Base-by-base conservation (phyloP, 2,329 filamentous ascomycete genomes). In the Fusarium tupiense region DNA sequence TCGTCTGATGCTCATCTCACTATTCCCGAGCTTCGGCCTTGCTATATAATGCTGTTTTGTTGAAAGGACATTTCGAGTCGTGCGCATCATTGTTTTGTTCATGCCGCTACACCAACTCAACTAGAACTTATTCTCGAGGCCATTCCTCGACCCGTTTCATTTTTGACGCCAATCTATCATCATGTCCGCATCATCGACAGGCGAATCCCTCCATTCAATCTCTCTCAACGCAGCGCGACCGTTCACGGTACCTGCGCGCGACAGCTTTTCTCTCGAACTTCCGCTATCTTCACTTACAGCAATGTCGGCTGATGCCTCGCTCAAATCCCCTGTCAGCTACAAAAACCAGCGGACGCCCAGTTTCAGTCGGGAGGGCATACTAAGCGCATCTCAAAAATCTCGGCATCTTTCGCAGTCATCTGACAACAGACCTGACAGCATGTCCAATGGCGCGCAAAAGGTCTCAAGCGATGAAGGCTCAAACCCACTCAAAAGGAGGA, bases 401-500 rank as follows among this genome's bases (percentile, higher is more conserved):
- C 83, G 88, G 33, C 88, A 90, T 75, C 80, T 88, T 61, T 89
- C 88, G 31, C 88, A 90, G 77, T 86, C 88, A 5, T 87, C 86
- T 40, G 88, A 88, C 20, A 84, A 86, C 64, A 82, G 83, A 41
- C 78, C 81, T 50, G 86, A 88, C 19, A 79, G 81, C 61, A 74
- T 83, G 52, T 78, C 81, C 72, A 86, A 86, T 78, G 86, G 85
- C 43, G 82, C 84, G 68, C 84, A 86, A 76, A 88, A 86, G 76
- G 80, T 79, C 50, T 80, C 80, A 26, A 81, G 77, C 77, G 87
- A 90, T 73, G 88, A 91, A 77, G 86, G 86, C 62, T 84, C 86
- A 33, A 89, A 89, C 72, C 89, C 89, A 44, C 82, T 91, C 37
- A 91, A 91, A 82, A 86, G 90, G 76, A 87, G 90, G 75, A 91